Base-by-base conservation (phyloP, 2,329 filamentous ascomycete species). In the Coniochaeta pulveracea region DNA sequence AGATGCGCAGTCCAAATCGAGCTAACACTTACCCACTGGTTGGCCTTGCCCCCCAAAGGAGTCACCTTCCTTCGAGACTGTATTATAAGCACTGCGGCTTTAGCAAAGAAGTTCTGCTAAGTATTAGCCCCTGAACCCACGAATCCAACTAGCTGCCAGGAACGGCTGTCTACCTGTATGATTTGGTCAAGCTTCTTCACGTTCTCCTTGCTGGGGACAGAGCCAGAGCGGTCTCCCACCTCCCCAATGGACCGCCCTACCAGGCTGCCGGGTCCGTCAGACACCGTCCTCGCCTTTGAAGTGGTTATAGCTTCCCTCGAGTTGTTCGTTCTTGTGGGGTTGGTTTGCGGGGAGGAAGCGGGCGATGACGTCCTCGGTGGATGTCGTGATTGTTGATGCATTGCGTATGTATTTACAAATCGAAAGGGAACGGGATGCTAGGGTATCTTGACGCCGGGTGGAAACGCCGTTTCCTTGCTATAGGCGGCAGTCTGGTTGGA, bases 381-480 rank as follows among this genome's bases (percentile, higher is more conserved):
- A 41, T 77, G 72, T 47, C 88, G 78, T 47, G 83, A 79, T 60
- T 88, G 84, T 61, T 93, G 88, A 72, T 95, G 86, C 88, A 95
- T 95, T 15, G 12, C 18, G 12, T 16, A 27, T 7, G 18, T 16
- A 19, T 19, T 19, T 11, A 18, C 16, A 29, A 17, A 10, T 17
- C 14, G 10, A 5, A 17, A 5, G 16, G 14, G n/a, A 17, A n/a
- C n/a, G n/a, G n/a, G n/a, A n/a, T n/a, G n/a, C n/a, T n/a, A n/a
- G n/a, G n/a, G n/a, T n/a, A n/a, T n/a, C n/a, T n/a, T n/a, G n/a
- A n/a, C n/a, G n/a, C n/a, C n/a, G n/a, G n/a, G n/a, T n/a, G n/a
- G n/a, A n/a, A n/a, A n/a, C n/a, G n/a, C n/a, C n/a, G n/a, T n/a
- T n/a, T n/a, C n/a, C n/a, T n/a, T n/a, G n/a, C n/a, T n/a, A 19